Base-by-base conservation (phyloP, 345 rosid genomes). In the Sapria himalayana region DNA sequence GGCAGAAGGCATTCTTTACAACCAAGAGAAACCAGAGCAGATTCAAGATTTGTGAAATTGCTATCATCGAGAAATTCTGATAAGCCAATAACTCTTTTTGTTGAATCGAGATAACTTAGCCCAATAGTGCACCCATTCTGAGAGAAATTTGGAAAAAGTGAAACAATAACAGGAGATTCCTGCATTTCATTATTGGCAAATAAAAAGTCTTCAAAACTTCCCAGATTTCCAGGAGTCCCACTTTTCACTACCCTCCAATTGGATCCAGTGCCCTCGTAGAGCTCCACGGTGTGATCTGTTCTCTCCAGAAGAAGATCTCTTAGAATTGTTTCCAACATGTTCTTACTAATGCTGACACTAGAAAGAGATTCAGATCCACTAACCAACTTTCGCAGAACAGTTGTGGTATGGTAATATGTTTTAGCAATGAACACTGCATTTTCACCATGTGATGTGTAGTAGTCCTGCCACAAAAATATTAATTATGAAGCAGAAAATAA, bases 1-100 rank as follows among this genome's bases (percentile, higher is more conserved):
- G 98, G 98, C 59, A 82, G 64, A 57, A 89, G 70, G 62, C 98
- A 89, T 52, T 89, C 98, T 61, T 89, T 89, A 48, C 95, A 79
- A 38, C 95, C 91, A 44, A 89, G 66, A 59, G 95, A 81, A 55
- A 89, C 76, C 57, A 89, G 63, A 54, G 81, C 74, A 20, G 95
- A 79, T 67, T 89, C 98, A 45, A 79, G 50, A 58, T 79, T 72
- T 31, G 98, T 89, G 51, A 89, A 89, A 48, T 78, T 94, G 55
- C 70, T 76, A 62, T 89, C 95, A 64, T 89, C 98, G 48, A 77
- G 67, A 76, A 89, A 89, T 43, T 89, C 98, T 38, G 93, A 71
- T 59, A 89, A 49, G 39, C 95, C 95, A 40, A 89, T 57, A 40
- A 72, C 15, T 60, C 91, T 64, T 54, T 68, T 76, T 4, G 85